A percentile compares a stretch with the other conserved stretches of the same genome.
Conservation (phyloP, 495 filamentous ascomycete species). For the Neurospora africana region DNA sequence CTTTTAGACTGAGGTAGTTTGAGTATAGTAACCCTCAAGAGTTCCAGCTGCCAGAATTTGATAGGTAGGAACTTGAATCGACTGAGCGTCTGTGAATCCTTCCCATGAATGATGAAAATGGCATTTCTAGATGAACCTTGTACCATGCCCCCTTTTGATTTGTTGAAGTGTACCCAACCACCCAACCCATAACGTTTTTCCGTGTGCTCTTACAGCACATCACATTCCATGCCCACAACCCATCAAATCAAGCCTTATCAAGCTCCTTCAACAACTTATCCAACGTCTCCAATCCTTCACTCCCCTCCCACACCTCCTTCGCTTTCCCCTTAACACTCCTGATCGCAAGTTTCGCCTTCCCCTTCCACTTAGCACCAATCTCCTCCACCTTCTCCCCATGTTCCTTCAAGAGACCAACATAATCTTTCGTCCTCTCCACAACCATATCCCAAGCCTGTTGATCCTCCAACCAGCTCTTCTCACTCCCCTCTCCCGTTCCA, state of each 20-base stretch:
- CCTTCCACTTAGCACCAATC: conserved; percentile 64
- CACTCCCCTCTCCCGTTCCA: conserved; percentile 8
- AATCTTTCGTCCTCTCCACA: conserved; percentile 52
- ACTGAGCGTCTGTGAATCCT: too few species aligned
- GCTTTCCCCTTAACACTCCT: conserved; percentile 71
- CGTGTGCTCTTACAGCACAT: background rate
- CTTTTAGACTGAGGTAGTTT: too few species aligned
- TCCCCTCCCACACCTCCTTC: conserved; percentile 74
- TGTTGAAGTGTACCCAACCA: background rate
- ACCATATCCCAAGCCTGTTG: conserved; percentile 46
- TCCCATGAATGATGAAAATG: too few species aligned
- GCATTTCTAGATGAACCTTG: too few species aligned
- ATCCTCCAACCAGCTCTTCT: conserved; percentile 37
- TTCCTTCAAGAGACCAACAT: conserved; percentile 57
- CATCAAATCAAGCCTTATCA: conserved; percentile 23
- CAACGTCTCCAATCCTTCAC: conserved; percentile 57
- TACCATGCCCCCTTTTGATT: background rate
- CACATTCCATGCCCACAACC: background rate
- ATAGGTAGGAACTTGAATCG: too few species aligned
- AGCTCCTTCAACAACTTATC: conserved; percentile 50
- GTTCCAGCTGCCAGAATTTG: too few species aligned
- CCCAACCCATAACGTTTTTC: background rate
- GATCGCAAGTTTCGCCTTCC: conserved; percentile 76
- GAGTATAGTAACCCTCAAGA: too few species aligned
- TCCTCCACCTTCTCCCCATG: conserved; percentile 41